Evolutionary conservation across 257 asterid genomes (phyloP), one percentile per base, ranked within the genome.

Genomic region (Salvia splendens): DNA sequence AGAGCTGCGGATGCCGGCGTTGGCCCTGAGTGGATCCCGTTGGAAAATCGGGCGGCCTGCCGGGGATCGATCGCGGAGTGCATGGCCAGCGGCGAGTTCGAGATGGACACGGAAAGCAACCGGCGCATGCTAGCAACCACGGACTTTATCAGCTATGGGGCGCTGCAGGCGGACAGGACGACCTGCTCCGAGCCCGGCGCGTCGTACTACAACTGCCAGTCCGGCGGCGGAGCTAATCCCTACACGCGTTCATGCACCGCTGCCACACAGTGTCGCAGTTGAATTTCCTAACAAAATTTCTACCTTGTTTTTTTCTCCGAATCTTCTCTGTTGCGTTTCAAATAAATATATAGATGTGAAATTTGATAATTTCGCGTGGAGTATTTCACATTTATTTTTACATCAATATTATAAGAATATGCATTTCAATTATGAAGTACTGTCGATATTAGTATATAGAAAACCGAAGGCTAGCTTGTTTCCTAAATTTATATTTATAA

Each of bases 151-250:
- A 84, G 87, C 84, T 83, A 83, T 54, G 82, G 82, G 8, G 92
- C 83, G 55, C 72, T 86, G 59, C 35, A 58, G 15, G 77, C 80
- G 60, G 52, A 81, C 67, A 75, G 41, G 14, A 82, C 78, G 30
- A 84, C 89, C 0, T 86, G 92, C 71, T 69, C 83, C 0, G 62
- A 75, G 73, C 49, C 80, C 41, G 94, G 95, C 64, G 84, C 88
- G 2, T 85, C 97, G 40, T 89, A 87, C 82, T 87, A 87, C 80
- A 87, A 86, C 80, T 85, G 95, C 66, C 65, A 52, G 36, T 81
- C 89, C 0, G 95, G 89, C 24, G 95, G 81, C 28, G 78, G 75
- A 65, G 94, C 87, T 47, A 89, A 87, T 77, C 92, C 97, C 10
- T 89, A 87, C 67, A 62, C 70, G 28, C 93, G 95, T n/a, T 78